A percentile compares a stretch with the other conserved stretches of the same genome.
These are phyloP conservation scores for Moringa oleifera DNA, from an alignment of 345 rosid species.

Conservation along the genomic window DNA sequence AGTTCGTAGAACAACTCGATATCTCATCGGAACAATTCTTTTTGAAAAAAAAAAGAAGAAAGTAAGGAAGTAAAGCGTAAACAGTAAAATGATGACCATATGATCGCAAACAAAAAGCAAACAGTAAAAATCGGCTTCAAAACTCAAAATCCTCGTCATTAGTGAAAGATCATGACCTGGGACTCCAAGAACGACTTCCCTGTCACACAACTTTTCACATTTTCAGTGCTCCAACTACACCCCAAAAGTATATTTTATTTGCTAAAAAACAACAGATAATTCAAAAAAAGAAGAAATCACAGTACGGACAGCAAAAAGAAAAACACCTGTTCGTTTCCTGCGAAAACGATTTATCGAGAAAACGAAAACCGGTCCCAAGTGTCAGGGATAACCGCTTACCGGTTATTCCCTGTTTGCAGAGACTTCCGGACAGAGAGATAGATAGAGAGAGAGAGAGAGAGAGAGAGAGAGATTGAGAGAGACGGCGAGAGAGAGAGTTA, in stretches of 20 bases:
- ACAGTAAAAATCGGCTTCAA: background rate
- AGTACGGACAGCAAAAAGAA: background rate
- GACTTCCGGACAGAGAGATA: conserved; percentile 8
- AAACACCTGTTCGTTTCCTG: conserved; percentile 16
- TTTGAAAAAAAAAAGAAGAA: background rate
- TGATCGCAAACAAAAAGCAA: background rate
- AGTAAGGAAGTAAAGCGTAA: background rate
- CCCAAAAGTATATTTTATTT: conserved; percentile 9
- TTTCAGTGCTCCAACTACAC: conserved; percentile 28
- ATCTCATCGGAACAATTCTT: background rate
- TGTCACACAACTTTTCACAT: conserved; percentile 19
- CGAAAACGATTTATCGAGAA: conserved; percentile 3
- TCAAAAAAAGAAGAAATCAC: too few relatives aligned
- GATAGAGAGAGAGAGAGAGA: conserved; percentile 10
- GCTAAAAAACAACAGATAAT: background rate
- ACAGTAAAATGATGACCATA: background rate
- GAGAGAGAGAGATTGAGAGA: background rate
- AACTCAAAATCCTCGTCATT: background rate
- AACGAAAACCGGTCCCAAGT: conserved; percentile 8
- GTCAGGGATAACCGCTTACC: conserved; percentile 14
- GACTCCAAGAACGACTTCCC: conserved; percentile 14
- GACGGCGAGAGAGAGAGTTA: background rate
- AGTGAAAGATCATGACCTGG: conserved; percentile 41
- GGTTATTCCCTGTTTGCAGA: conserved; percentile 27
- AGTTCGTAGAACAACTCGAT: background rate